Percentiles rank a stretch among this genome's conserved stretches.
Evolutionary conservation across 2,329 filamentous ascomycete genomes (phyloP).

Genomic region (Fusarium haematococcum): DNA sequence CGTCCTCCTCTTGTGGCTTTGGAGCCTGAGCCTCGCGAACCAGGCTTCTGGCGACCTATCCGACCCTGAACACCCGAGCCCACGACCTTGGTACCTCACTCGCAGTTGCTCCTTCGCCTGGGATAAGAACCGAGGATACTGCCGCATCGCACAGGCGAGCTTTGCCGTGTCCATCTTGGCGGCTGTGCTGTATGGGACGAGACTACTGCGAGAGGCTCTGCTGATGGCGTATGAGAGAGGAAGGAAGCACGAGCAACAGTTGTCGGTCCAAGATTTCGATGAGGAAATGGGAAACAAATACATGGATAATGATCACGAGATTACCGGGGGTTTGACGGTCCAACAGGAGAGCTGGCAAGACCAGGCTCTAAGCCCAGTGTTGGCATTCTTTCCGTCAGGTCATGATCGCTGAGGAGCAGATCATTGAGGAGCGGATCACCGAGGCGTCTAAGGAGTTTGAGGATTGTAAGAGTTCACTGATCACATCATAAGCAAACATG

Average conservation of each 20-base stretch:
- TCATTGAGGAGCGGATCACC: background rate
- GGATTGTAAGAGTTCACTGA: background rate
- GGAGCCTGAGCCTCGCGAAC: constrained; percentile 40
- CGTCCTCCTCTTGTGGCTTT: constrained; percentile 42
- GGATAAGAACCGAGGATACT: constrained; percentile 23
- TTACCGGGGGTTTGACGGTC: background rate
- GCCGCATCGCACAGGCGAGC: constrained; percentile 39
- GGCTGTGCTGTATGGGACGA: constrained; percentile 28
- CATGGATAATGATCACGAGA: constrained; percentile 8
- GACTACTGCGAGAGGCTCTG: constrained; percentile 23
- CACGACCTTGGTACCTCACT: constrained; percentile 44
- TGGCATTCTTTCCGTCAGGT: constrained; percentile 47
- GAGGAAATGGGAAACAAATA: constrained; percentile 12
- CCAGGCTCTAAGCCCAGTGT: constrained; percentile 45
- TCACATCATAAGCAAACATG: background rate
- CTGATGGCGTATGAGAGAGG: constrained; percentile 23
- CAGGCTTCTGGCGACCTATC: constrained; percentile 42
- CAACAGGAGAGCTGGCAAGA: constrained; percentile 4
- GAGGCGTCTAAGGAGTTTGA: background rate
- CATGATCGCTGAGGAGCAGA: background rate
- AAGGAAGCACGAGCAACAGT: background rate
- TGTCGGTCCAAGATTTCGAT: background rate
- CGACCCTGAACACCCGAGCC: constrained; percentile 40
- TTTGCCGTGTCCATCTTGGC: constrained; percentile 37
- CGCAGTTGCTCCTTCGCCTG: constrained; percentile 36